These are phyloP conservation scores for Beauveria caledonica DNA, from an alignment of 2,329 filamentous ascomycete species.

Conservation along the genomic window DNA sequence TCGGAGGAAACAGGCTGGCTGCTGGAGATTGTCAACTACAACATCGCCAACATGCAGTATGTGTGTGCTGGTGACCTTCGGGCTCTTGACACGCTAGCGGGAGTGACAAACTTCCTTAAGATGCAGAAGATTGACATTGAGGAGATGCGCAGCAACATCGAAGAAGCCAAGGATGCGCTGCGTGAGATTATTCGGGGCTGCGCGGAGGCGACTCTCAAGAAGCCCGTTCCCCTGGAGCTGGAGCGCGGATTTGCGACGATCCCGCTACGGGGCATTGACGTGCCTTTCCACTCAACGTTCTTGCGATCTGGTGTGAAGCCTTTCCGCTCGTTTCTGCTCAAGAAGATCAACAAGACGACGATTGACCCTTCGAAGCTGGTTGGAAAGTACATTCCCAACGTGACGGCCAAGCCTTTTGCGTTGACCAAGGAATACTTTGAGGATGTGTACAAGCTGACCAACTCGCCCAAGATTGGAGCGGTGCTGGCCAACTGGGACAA, in stretches of 20 bases:
- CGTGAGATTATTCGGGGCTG: constrained; percentile 86
- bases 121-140: constrained; percentile 96
- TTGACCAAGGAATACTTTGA: constrained; percentile 99
- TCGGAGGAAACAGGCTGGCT: constrained; percentile 91
- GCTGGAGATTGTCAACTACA: constrained; percentile 97
- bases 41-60: constrained; percentile 69
- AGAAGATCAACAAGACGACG: constrained; percentile 99
- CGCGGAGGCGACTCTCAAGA: constrained; percentile 77
- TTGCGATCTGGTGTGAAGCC: constrained; percentile 96
- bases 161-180: constrained; percentile 84
- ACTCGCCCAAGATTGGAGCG: constrained; percentile 67
- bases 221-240: constrained; percentile 80
- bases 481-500: constrained; percentile 83
- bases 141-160: constrained; percentile 78
- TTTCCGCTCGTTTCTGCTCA: constrained; percentile 94
- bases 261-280: constrained; percentile 92
- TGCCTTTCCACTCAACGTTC: constrained; percentile 99
- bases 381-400: constrained; percentile 98
- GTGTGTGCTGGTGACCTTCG: constrained; percentile 64
- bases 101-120: constrained; percentile 92
- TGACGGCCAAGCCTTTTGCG: constrained; percentile 91
- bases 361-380: constrained; percentile 96
- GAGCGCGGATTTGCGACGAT: constrained; percentile 96
- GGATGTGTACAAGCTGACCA: constrained; percentile 93
- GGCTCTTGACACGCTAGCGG: constrained; percentile 63